Base-by-base conservation (phyloP, 1,284 basidiomycete species). In the Microbotryum scabiosae region DNA sequence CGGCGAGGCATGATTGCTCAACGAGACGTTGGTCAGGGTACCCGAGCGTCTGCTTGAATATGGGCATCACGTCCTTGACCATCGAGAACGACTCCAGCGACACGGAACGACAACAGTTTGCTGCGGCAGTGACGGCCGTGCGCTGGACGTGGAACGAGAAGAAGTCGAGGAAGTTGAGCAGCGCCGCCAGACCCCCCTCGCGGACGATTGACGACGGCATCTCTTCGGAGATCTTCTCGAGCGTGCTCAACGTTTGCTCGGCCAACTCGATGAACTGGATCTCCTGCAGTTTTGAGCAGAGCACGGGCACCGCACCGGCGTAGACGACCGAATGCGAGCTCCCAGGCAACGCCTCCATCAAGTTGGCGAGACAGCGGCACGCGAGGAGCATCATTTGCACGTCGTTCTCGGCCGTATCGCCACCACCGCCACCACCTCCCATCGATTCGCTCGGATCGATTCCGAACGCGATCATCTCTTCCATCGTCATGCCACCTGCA, bases 141-240 rank as follows among this genome's bases (percentile, higher is more conserved):
- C 93, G 83, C 74, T 97, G 93, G 9, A 96, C 91, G 51, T 91
- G 89, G 68, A 92, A 96, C 14, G 90, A 92, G 77, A 97, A 96
- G 78, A 97, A 97, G 73, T 96, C 92, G 66, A 97, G 84, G 76
- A 87, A 96, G 73, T 89, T 90, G 69, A 97, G 82, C 41, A 97
- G 79, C 21, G 92, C 92, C 25, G 87, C 84, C 21, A 97, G 81
- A 46, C 93, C 93, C 56, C 89, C 90, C 78, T 96, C 92, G 55
- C 90, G 85, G 21, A 96, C 90, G 69, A 97, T 94, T 14, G 91
- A 84, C 62, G 87, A 88, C 1, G 93, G 92, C 70, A 91, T 90
- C 75, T 96, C 93, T 74, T 92, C 89, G 2, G 91, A 93, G 50
- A 97, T 92, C 78, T 97, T 97, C 78, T 96, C 91, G 78, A 97